Evolutionary conservation across 495 filamentous ascomycete genomes (phyloP).

Genomic region (Aspergillus ostianus): DNA sequence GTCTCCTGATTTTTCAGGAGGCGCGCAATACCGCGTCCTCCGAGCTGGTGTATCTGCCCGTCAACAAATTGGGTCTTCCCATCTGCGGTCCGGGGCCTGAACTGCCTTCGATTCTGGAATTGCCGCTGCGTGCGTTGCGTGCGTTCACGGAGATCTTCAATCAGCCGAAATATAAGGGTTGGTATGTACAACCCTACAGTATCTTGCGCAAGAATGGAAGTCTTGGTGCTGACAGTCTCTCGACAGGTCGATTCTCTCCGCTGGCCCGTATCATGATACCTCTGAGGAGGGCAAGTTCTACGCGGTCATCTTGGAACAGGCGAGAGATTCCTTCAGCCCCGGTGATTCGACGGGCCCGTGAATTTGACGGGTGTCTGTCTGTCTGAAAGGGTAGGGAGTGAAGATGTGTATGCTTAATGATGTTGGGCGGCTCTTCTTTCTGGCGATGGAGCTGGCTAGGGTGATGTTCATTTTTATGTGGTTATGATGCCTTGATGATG

Average conservation of each 20-base stretch:
- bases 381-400: not conserved
- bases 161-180: slow-evolving; percentile 45
- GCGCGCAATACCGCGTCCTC: slow-evolving; percentile 33
- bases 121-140: slow-evolving; percentile 38
- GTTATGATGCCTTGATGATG: not conserved
- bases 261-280: slow-evolving; percentile 42
- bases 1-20: slow-evolving; percentile 41
- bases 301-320: slow-evolving; percentile 42
- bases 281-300: slow-evolving; percentile 44
- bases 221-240: not conserved
- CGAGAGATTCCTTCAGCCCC: slow-evolving; percentile 1
- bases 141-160: slow-evolving; percentile 49
- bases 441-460: not conserved
- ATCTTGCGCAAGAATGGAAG: not conserved
- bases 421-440: not conserved
- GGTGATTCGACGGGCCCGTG: not conserved
- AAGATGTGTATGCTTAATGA: not conserved
- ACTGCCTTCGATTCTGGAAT: slow-evolving; percentile 37
- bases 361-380: not conserved
- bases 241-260: slow-evolving; percentile 36
- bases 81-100: slow-evolving; percentile 39
- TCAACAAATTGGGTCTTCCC: slow-evolving; percentile 45
- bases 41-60: slow-evolving; percentile 36
- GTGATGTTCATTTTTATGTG: not conserved
- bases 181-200: slow-evolving; percentile 30